phyloP scores from a whole-genome alignment of 176 grass and related monocot genomes.

The Bothriochloa decipiens region DNA sequence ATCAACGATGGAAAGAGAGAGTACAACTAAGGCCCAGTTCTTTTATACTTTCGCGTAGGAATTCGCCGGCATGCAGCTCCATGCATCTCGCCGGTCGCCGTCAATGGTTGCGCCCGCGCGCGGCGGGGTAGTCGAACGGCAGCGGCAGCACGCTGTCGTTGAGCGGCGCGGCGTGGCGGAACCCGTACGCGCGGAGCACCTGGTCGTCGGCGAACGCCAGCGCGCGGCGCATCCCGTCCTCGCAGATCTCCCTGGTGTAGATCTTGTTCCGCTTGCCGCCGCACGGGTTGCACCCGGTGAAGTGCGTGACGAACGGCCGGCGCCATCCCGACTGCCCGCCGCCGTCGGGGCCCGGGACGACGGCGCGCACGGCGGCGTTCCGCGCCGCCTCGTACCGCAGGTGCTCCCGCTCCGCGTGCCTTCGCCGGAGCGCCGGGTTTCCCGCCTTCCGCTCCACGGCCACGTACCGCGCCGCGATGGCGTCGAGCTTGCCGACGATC shows the following conservation, averaged over 20 bases:
- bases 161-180: slow-evolving; percentile 48
- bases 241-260: slow-evolving; percentile 60
- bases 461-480: slow-evolving; percentile 47
- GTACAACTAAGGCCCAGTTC: neutral
- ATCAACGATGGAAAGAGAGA: neutral
- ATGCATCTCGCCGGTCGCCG: neutral
- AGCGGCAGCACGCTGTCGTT: slow-evolving; percentile 41
- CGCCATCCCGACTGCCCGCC: slow-evolving; percentile 48
- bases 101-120: neutral
- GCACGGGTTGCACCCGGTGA: slow-evolving; percentile 78
- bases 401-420: slow-evolving; percentile 64
- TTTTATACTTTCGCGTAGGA: neutral
- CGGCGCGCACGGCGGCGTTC: slow-evolving; percentile 3
- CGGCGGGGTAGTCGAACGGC: slow-evolving; percentile 64
- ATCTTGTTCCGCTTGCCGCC: slow-evolving; percentile 56
- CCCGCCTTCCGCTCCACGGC: slow-evolving; percentile 39
- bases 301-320: slow-evolving; percentile 75
- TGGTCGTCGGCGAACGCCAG: slow-evolving; percentile 83
- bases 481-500: slow-evolving; percentile 50
- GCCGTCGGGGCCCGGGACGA: slow-evolving; percentile 31
- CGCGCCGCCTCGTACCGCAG: slow-evolving; percentile 45
- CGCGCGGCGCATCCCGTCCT: slow-evolving; percentile 71
- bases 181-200: slow-evolving; percentile 71
- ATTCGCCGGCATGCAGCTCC: neutral
- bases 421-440: neutral